These are phyloP conservation scores for Leucosporidium creatinivorum DNA, from an alignment of 768 basidiomycete genomes.

Conservation along the genomic window DNA sequence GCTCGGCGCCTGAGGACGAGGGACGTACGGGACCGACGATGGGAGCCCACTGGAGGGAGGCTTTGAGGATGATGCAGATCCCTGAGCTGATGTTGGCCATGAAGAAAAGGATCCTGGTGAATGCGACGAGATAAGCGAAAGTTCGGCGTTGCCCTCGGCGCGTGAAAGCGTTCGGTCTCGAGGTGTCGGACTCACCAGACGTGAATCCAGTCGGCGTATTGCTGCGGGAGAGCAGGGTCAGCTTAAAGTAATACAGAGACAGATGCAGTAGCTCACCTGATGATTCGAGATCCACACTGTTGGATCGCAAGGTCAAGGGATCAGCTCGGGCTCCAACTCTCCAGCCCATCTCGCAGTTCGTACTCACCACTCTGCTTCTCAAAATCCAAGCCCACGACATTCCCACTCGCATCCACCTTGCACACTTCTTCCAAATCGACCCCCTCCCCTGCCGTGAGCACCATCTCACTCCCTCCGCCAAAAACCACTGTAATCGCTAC, in stretches of 20 bases:
- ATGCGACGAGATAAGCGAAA: too few relatives aligned
- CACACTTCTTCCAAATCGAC: slow-evolving; percentile 12
- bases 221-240: slow-evolving; percentile 23
- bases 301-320: neutral
- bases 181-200: slow-evolving; percentile 41
- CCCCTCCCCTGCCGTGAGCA: slow-evolving; percentile 48
- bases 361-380: slow-evolving; percentile 55
- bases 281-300: slow-evolving; percentile 81
- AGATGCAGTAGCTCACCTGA: slow-evolving; percentile 54
- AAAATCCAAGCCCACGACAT: slow-evolving; percentile 56
- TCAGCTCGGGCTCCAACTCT: too few relatives aligned
- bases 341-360: neutral
- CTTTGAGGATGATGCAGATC: slow-evolving; percentile 87
- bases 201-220: slow-evolving; percentile 56
- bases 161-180: too few relatives aligned
- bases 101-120: slow-evolving; percentile 64
- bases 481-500: slow-evolving; percentile 75
- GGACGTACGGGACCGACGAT: slow-evolving; percentile 53
- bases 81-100: slow-evolving; percentile 62
- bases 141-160: too few relatives aligned
- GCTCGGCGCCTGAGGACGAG: neutral
- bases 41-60: slow-evolving; percentile 76
- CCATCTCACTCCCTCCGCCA: slow-evolving; percentile 59
- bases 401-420: slow-evolving; percentile 48
- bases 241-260: slow-evolving; percentile 57